Base-by-base conservation (phyloP, 2,329 filamentous ascomycete species). In the Cladosporium sphaerospermum region DNA sequence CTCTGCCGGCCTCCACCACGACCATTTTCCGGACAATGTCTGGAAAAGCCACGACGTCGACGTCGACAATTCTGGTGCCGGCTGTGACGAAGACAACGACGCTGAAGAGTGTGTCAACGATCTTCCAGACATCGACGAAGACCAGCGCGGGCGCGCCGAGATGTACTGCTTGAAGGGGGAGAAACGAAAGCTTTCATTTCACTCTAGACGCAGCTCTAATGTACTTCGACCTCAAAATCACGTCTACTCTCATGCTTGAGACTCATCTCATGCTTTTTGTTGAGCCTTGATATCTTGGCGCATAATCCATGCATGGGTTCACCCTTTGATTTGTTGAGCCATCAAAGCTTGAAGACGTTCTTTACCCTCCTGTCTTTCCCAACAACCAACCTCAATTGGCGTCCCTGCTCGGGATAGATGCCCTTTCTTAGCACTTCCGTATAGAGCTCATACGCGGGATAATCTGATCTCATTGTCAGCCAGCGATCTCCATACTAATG, bases 371-470 rank as follows among this genome's bases (percentile, higher is more conserved):
- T 69, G 60, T 76, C 73, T 57, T 62, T 71, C 43, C 73, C 73
- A 52, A 81, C 71, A 3, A 79, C 67, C 42, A 81, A 63, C 48
- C 77, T 71, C 45, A 81, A 61, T 61, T 80, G 78, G 55, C 67
- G 74, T 4, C 74, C 75, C 43, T 67, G 64, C 19, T 71, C 64
- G 5, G 57, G 57, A 51, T 79, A 78, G 2, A 79, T 68, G 0
- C 78, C 78, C n/a, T 68, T 55, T 49, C 78, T 70, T 43, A 82
- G 63, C 3, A 63, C 63, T 34, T 77, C 73, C 3, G 76, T 71
- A 62, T 77, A 82, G 3, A 82, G 65, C 63, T 82, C 79, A 62
- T 82, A 82, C 18, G 76, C 78, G 10, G 79, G 78, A 62, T 76
- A 77, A 53, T 69, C 68, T 69, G 47, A 8, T 18, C 28, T 36